Conservation (phyloP, 2,329 filamentous ascomycete genomes). For the Diplocarpon mali region DNA sequence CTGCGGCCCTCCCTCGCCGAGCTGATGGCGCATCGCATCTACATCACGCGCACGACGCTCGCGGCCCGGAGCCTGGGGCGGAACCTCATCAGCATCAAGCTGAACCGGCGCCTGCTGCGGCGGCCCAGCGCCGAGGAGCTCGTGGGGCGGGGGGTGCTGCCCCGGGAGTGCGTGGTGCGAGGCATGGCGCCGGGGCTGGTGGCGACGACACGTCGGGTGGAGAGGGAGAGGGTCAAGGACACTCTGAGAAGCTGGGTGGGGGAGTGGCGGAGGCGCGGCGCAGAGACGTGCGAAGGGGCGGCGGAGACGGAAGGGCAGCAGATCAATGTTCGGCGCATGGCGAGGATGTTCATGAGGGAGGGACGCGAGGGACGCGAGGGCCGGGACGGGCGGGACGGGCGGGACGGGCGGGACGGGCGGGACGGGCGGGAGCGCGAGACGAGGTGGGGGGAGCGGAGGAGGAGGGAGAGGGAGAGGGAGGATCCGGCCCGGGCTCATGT, state of each 20-base stretch:
- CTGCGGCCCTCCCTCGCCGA: slow-evolving; percentile 49
- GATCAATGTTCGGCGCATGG: slow-evolving; percentile 29
- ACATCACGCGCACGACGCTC: slow-evolving; percentile 54
- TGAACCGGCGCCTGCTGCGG: slow-evolving; percentile 48
- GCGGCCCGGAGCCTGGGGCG: slow-evolving; percentile 52
- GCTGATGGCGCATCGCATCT: slow-evolving; percentile 53
- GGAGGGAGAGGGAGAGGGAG: slow-evolving; percentile 34
- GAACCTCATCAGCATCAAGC: slow-evolving; percentile 51
- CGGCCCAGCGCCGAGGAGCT: slow-evolving; percentile 50
- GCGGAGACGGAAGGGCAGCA: slow-evolving; percentile 22
- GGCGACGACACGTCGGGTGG: slow-evolving; percentile 50
- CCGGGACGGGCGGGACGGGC: too few species aligned
- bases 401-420: too few species aligned
- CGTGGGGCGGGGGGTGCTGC: slow-evolving; percentile 53
- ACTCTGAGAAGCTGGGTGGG: slow-evolving; percentile 53
- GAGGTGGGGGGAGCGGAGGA: slow-evolving; percentile 31
- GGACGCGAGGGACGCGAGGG: slow-evolving; percentile 37
- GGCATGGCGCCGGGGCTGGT: slow-evolving; percentile 37
- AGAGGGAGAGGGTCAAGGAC: slow-evolving; percentile 58
- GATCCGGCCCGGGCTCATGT: slow-evolving; percentile 34
- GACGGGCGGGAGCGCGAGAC: too few species aligned
- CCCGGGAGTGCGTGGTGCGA: slow-evolving; percentile 44
- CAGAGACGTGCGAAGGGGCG: slow-evolving; percentile 20
- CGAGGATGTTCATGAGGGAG: slow-evolving; percentile 28
- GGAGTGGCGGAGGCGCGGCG: slow-evolving; percentile 28